Evolutionary conservation across 2,329 filamentous ascomycete genomes (phyloP).

Genomic region (Neonectria punicea): DNA sequence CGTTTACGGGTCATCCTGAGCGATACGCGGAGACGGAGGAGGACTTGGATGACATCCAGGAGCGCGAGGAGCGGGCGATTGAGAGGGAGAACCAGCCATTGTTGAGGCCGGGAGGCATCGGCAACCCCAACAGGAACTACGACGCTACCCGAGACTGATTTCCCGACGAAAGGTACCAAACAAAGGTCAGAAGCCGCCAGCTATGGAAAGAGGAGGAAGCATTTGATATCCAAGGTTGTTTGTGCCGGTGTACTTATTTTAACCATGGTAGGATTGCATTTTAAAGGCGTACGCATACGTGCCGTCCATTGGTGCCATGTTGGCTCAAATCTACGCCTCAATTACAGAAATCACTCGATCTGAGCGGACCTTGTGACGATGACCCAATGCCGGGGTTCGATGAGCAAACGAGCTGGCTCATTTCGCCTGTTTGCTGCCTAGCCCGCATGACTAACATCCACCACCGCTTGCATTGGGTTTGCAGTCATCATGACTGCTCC

Average conservation of each 20-base stretch:
- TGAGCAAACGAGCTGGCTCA: not conserved
- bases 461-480: not conserved
- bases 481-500: constrained; percentile 19
- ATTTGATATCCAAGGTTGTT: constrained; percentile 34
- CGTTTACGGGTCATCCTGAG: constrained; percentile 63
- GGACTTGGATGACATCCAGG: constrained; percentile 60
- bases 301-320: not conserved
- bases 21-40: constrained; percentile 63
- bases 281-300: not conserved
- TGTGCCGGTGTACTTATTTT: constrained; percentile 7
- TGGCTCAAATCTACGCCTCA: not conserved
- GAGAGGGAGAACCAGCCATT: constrained; percentile 62
- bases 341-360: not conserved
- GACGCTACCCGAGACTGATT: constrained; percentile 44
- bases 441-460: not conserved
- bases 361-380: not conserved
- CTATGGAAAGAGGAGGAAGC: not conserved
- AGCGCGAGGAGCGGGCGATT: constrained; percentile 62
- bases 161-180: constrained; percentile 8
- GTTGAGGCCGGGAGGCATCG: constrained; percentile 61
- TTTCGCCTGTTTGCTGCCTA: constrained; percentile 8
- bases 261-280: constrained; percentile 9
- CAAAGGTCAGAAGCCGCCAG: not conserved
- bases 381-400: not conserved
- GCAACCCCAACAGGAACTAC: constrained; percentile 56